phyloP scores from a whole-genome alignment of 495 filamentous ascomycete genomes.

The Penicillium egyptiacum region DNA sequence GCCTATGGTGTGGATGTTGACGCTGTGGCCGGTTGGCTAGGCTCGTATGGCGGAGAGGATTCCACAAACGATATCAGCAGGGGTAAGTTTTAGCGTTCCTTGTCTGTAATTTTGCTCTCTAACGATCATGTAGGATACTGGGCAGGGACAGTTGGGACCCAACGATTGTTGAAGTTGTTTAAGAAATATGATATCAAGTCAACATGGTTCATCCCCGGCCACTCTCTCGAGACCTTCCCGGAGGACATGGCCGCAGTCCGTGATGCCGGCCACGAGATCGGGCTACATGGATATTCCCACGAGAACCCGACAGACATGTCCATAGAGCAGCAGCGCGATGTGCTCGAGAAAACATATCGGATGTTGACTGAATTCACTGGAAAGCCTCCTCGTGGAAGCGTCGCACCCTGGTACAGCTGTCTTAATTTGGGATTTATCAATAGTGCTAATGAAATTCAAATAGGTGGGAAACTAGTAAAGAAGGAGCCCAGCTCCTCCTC shows the following conservation, averaged over 20 bases:
- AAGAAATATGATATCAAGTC: slow-evolving; percentile 77
- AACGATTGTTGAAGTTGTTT: slow-evolving; percentile 70
- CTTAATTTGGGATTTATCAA: background rate
- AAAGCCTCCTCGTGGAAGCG: slow-evolving; percentile 69
- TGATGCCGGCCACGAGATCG: slow-evolving; percentile 78
- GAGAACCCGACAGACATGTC: slow-evolving; percentile 75
- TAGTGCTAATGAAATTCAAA: background rate
- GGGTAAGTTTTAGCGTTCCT: slow-evolving; percentile 31
- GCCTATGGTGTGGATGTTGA: slow-evolving; percentile 62
- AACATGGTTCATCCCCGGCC: slow-evolving; percentile 81
- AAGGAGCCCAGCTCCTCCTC: slow-evolving; percentile 64
- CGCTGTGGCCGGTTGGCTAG: slow-evolving; percentile 71
- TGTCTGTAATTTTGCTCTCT: slow-evolving; percentile 4
- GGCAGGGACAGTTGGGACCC: slow-evolving; percentile 69
- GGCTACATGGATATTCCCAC: slow-evolving; percentile 71
- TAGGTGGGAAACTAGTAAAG: slow-evolving; percentile 64
- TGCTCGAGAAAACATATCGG: slow-evolving; percentile 74
- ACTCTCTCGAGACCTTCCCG: slow-evolving; percentile 75
- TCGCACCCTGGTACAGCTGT: slow-evolving; percentile 48
- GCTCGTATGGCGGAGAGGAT: slow-evolving; percentile 68
- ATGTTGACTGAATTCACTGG: slow-evolving; percentile 71
- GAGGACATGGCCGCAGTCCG: slow-evolving; percentile 70
- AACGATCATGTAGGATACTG: slow-evolving; percentile 53
- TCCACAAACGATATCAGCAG: slow-evolving; percentile 64
- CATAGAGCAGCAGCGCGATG: slow-evolving; percentile 71